phyloP scores from a whole-genome alignment of 169 alveolate species.

The Eimeria sp. region DNA sequence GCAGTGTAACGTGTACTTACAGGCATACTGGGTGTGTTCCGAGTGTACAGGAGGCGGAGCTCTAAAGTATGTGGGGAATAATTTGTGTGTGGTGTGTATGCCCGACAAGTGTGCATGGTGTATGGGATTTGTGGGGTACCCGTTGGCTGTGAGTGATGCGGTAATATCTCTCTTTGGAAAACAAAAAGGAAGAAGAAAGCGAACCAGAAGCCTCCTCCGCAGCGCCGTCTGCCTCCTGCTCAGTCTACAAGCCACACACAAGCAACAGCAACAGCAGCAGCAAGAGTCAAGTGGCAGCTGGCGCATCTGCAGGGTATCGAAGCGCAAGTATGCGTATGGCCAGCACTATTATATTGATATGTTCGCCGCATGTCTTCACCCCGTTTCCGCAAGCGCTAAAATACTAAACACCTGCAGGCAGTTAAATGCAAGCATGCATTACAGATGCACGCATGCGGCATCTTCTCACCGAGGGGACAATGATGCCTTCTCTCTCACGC shows the following conservation, averaged over 20 bases:
- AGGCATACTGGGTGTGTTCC: neutral
- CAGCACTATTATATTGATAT: no score
- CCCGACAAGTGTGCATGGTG: neutral
- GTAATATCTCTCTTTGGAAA: slow-evolving; percentile 90
- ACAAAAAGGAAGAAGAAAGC: slow-evolving; percentile 62
- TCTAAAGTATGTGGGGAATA: no score
- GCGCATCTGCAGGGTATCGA: neutral
- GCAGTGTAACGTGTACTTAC: neutral
- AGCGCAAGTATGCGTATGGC: no score
- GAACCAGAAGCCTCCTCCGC: slow-evolving; percentile 60
- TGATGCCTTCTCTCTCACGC: slow-evolving; percentile 89
- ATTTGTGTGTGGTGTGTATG: neutral
- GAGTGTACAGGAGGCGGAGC: neutral
- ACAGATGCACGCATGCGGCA: neutral
- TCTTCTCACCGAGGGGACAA: slow-evolving; percentile 10
- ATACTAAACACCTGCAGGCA: no score
- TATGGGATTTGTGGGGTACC: neutral
- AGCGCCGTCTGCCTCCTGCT: slow-evolving; percentile 52
- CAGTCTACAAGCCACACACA: slow-evolving; percentile 20
- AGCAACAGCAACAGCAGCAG: slow-evolving; percentile 39
- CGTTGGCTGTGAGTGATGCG: slow-evolving; percentile 94
- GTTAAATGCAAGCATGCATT: neutral
- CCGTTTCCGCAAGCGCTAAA: neutral
- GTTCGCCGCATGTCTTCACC: neutral
- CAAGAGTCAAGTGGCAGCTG: neutral